Base-by-base conservation (phyloP, 2,329 filamentous ascomycete species). In the Aureobasidium sp. region DNA sequence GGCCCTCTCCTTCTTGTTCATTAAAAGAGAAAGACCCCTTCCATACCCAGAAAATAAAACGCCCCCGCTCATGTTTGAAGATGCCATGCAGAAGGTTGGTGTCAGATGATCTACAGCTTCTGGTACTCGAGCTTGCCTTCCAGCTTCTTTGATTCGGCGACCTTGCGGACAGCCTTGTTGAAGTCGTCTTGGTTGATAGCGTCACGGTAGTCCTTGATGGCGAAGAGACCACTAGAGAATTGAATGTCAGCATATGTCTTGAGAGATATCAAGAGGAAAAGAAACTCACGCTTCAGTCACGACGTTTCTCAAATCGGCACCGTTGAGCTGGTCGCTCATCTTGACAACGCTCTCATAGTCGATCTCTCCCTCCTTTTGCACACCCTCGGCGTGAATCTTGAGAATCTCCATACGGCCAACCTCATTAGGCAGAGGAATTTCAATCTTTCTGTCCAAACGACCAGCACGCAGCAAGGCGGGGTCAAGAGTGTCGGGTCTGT, bases 311-410 rank as follows among this genome's bases (percentile, higher is more conserved):
- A 99, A 78, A 85, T 99, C 94, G 55, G 94, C 94, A 73, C 94
- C 94, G 77, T 99, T 99, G 70, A 99, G 83, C 32, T 93, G 92
- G 72, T 99, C 94, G 69, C 92, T 97, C 94, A 99, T 99, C 86
- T 99, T 99, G 68, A 99, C 94, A 63, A 99, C 91, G 70, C 91
- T 97, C 83, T 99, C 94, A 72, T 96, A 99, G 75, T 99, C 95
- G 71, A 99, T 91, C 65, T 99, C 94, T 1, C 93, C 94, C 69
- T 97, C 93, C 49, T 90, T 86, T 63, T 90, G 84, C 14, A 99
- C 94, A 64, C 89, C 86, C 37, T 85, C 84, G 6, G 93, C 86
- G 75, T 99, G 94, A 68, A 99, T 99, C 85, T 99, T 99, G 76
- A 99, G 81, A 78, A 99, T 96, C 79, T 99, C 94, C 68, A 99